A percentile compares a stretch with the other conserved stretches of the same genome.
Evolutionary conservation across 345 rosid genomes (phyloP).

Genomic region (Microcos paniculata): DNA sequence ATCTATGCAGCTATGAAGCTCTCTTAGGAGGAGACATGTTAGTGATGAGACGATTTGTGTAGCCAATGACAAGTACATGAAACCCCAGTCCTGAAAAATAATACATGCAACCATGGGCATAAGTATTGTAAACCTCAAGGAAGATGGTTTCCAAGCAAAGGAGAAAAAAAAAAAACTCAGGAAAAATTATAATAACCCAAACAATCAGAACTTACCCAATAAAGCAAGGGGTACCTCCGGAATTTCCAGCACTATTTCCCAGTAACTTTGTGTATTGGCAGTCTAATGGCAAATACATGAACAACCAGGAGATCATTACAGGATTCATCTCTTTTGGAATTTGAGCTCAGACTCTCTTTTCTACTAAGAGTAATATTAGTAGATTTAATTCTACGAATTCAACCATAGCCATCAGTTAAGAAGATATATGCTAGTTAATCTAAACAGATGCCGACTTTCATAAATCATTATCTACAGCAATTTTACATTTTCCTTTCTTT

Average conservation of each 20-base stretch:
- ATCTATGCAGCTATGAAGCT: constrained; percentile 1
- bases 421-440: neutral
- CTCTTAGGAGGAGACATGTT: constrained; percentile 20
- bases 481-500: too few species aligned
- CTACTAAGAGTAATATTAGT: neutral
- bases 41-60: constrained; percentile 7
- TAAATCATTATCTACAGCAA: neutral
- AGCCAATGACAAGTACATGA: constrained; percentile 5
- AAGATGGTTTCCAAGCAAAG: too few species aligned
- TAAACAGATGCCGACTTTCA: neutral
- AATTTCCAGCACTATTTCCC: constrained; percentile 2
- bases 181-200: neutral
- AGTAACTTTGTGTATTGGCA: neutral
- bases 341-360: neutral
- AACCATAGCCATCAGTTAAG: neutral
- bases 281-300: neutral
- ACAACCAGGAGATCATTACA: neutral
- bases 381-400: neutral
- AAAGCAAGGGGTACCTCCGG: constrained; percentile 3
- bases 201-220: constrained; percentile 4
- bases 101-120: neutral
- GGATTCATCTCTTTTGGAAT: neutral
- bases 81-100: constrained; percentile 9
- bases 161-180: too few species aligned
- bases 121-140: neutral